These are phyloP conservation scores for Talaromyces borbonicus DNA, from an alignment of 495 filamentous ascomycete genomes.

Conservation along the genomic window DNA sequence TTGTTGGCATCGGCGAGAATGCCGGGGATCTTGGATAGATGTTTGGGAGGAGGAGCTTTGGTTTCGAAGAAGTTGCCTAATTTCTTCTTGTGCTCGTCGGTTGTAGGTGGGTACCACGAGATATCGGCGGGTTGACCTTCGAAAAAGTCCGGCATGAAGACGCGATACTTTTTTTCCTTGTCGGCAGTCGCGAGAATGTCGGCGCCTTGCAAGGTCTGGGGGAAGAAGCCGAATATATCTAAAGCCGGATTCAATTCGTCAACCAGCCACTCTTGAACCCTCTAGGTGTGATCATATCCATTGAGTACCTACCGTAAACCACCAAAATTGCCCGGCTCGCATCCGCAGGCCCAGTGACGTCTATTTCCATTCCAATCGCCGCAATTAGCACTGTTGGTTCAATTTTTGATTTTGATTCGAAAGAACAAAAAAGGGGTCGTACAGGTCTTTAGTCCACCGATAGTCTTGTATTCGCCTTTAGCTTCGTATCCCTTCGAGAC, in stretches of 20 bases:
- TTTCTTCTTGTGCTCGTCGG: slow-evolving; percentile 64
- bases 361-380: too few species aligned
- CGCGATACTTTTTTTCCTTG: slow-evolving; percentile 40
- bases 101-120: slow-evolving; percentile 65
- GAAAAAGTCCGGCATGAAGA: slow-evolving; percentile 52
- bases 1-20: slow-evolving; percentile 47
- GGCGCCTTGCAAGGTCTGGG: slow-evolving; percentile 47
- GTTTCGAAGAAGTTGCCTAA: slow-evolving; percentile 70
- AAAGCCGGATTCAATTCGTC: too few species aligned
- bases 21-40: slow-evolving; percentile 51
- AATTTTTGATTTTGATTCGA: too few species aligned
- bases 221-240: slow-evolving; percentile 49
- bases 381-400: background rate
- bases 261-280: too few species aligned
- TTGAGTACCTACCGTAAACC: slow-evolving; percentile 38
- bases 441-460: slow-evolving; percentile 57
- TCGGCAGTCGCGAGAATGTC: slow-evolving; percentile 43
- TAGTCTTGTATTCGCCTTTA: slow-evolving; percentile 52
- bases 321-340: slow-evolving; percentile 45
- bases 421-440: slow-evolving; percentile 11
- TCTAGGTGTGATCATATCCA: too few species aligned
- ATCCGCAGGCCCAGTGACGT: slow-evolving; percentile 41
- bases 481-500: slow-evolving; percentile 45
- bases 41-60: slow-evolving; percentile 52
- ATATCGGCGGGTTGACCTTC: slow-evolving; percentile 37